phyloP scores from a whole-genome alignment of 148 eudicot species.

The Gaultheria prostrata region DNA sequence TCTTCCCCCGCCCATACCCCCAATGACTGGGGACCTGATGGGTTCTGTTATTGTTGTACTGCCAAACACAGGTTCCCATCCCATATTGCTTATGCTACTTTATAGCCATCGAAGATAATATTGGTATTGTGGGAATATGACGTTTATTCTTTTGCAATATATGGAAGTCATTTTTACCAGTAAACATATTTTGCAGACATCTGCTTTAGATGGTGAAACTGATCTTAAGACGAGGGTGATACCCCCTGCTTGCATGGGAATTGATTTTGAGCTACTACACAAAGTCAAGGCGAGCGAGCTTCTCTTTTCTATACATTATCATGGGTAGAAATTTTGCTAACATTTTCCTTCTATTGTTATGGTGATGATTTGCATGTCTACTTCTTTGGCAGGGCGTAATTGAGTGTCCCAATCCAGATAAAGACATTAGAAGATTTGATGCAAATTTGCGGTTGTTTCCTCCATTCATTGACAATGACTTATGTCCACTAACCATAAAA shows the following conservation, averaged over 20 bases:
- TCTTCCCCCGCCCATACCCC: too few species aligned
- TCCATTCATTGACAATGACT: slow-evolving; percentile 92
- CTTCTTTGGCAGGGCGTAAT: slow-evolving; percentile 73
- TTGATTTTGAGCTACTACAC: slow-evolving; percentile 81
- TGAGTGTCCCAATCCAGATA: slow-evolving; percentile 92
- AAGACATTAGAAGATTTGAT: slow-evolving; percentile 90
- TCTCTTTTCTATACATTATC: slow-evolving; percentile 11
- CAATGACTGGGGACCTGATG: too few species aligned
- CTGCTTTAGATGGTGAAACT: slow-evolving; percentile 98
- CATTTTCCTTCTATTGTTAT: not conserved
- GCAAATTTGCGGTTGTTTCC: slow-evolving; percentile 95
- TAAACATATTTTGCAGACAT: slow-evolving; percentile 51
- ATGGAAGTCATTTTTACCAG: slow-evolving; percentile 2
- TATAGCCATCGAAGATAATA: not conserved
- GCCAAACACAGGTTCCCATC: not conserved
- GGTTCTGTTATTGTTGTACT: too few species aligned
- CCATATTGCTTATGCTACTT: not conserved
- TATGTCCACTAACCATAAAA: slow-evolving; percentile 88
- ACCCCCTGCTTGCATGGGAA: slow-evolving; percentile 91
- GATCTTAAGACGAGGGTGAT: slow-evolving; percentile 88
- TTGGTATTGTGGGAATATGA: not conserved
- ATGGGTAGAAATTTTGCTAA: not conserved
- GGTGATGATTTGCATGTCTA: slow-evolving; percentile 6
- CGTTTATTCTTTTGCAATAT: slow-evolving; percentile 10
- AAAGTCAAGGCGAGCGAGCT: slow-evolving; percentile 82